Evolutionary conservation across 805 yeast genomes (phyloP), one percentile per base, ranked within the genome.

Genomic region (Candida sphagnicola): DNA sequence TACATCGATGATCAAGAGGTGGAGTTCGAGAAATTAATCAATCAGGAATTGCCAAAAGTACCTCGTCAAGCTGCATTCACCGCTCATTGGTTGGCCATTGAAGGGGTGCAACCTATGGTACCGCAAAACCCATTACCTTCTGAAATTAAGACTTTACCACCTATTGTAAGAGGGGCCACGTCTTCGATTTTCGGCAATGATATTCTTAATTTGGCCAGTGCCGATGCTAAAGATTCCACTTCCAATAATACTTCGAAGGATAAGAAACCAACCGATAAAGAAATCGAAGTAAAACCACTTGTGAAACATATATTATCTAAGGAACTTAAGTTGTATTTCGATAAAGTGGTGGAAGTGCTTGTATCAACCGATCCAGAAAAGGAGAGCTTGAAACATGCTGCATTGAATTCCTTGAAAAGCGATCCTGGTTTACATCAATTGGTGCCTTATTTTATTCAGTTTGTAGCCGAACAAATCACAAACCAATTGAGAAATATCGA

Each of bases 351-450:
- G 8, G 82, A 81, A 23, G 95, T 93, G 1, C 71, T 93, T 18
- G 63, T 85, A 5, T 72, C 76, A 1, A 72, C 77, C 25, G 77
- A 75, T 32, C 72, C 75, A 1, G 72, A 66, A n/a, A 67, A 70
- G 41, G 85, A 77, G 31, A 68, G 70, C 29, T 65, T 87, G 56
- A 79, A 76, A 46, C 74, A 77, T 28, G 93, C 96, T 0, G 97
- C 97, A 2, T 69, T 93, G 39, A 80, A 82, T 19, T 85, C 96
- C 6, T 67, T 93, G 43, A 78, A 85, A 42, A 81, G 85, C 21
- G 99, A 93, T 57, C 96, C 97, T 2, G 99, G 99, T 24, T 66
- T 93, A 41, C 99, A 93, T 66, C 99, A 93, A 61, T 65, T 93
- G 35, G 93, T 95, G 4, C 99, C 99, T 2, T 93, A 93, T 58